Base-by-base conservation (phyloP, 2,329 filamentous ascomycete species). In the Thelonectria blattea region DNA sequence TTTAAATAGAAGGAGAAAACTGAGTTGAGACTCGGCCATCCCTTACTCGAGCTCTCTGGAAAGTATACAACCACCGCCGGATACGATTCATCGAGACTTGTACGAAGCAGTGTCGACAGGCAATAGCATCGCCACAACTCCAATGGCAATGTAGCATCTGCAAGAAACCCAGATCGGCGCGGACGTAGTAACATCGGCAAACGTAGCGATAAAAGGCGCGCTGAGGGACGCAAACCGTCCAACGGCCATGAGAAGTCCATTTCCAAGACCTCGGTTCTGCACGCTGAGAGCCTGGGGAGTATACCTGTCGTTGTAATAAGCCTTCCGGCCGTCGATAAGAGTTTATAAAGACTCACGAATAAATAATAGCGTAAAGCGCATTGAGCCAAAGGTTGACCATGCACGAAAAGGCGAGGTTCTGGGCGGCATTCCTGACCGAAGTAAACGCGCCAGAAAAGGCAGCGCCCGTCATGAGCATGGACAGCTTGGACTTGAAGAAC, bases 331-430 rank as follows among this genome's bases (percentile, higher is more conserved):
- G 34, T 7, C 12, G 34, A 37, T 15, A 6, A 5, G 11, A 15
- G 12, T 14, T 5, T 3, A 37, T 7, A 10, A 49, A 5, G 2
- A 34, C 66, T 58, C 58, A 65, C 60, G 62, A 60, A 43, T 67
- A 68, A 34, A 67, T 52, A 10, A 66, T 55, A 3, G 65, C 59
- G 22, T 68, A 68, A 9, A 66, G 17, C 1, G 59, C 66, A 42
- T 68, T 68, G 20, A 67, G 58, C 50, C 57, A 65, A 32, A 71
- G 62, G 18, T 64, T 64, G 2, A 67, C 63, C 58, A 71, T 65
- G 45, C 56, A 65, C 4, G 68, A 66, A 39, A 71, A 69, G 3
- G 66, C 68, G 9, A 71, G 52, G 47, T 71, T 67, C 18, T 68
- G 59, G 7, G 52, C 60, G 1, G 45, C 41, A 9, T 46, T 71